Conservation (phyloP, 2,329 filamentous ascomycete species). For the Trichoderma sp. region DNA sequence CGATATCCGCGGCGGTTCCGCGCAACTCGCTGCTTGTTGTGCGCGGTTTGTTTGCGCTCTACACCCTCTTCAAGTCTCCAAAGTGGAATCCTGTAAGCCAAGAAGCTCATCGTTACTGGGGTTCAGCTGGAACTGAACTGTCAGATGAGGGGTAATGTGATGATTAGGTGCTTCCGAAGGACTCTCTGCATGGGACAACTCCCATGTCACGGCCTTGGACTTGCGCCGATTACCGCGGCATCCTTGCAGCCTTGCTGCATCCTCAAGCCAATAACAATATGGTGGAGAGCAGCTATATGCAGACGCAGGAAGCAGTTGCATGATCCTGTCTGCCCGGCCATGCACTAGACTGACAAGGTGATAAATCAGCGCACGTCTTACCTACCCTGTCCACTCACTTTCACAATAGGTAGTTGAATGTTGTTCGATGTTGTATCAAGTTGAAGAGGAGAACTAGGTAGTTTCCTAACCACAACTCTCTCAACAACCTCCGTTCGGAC, state of each 20-base stretch:
- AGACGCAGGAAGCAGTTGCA: not conserved
- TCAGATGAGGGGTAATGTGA: slow-evolving; percentile 3
- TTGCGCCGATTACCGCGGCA: not conserved
- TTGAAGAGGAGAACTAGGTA: not conserved
- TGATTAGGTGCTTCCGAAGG: not conserved
- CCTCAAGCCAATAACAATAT: not conserved
- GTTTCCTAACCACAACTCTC: not conserved
- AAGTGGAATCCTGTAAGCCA: not conserved
- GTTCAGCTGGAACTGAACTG: not conserved
- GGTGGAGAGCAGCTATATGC: not conserved
- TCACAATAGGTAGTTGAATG: not conserved
- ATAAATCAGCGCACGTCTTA: not conserved
- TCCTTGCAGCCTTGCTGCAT: not conserved
- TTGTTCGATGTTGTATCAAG: not conserved
- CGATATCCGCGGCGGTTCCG: not conserved
- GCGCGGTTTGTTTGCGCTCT: not conserved
- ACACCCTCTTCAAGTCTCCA: not conserved
- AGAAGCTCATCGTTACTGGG: not conserved
- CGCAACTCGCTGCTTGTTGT: not conserved
- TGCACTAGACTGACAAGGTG: not conserved
- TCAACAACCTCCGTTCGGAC: not conserved
- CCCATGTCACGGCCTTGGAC: not conserved
- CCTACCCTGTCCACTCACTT: no score
- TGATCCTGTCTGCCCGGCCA: not conserved
- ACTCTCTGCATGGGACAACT: not conserved